Percentiles rank a stretch among this genome's conserved stretches.
phyloP scores from a whole-genome alignment of 192 early-diverging fungal genomes.

The Dimargaris cristalligena region DNA sequence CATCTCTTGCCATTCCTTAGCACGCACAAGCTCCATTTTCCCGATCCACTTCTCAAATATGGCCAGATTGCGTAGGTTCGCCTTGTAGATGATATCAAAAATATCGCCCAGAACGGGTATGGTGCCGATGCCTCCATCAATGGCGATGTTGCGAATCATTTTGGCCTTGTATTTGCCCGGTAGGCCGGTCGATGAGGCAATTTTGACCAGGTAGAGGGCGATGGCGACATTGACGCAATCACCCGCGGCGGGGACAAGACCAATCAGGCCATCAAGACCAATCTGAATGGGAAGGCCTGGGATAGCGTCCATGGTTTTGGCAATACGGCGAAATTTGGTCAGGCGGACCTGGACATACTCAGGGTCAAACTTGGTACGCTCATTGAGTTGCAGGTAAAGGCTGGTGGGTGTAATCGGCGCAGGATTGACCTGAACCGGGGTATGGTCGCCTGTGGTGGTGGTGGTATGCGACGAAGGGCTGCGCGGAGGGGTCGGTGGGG shows the following conservation, averaged over 20 bases:
- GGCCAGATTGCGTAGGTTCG: constrained; percentile 25
- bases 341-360: not conserved
- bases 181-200: constrained; percentile 15
- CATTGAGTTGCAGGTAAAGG: constrained; percentile 2
- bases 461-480: too few species aligned
- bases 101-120: constrained; percentile 29
- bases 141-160: constrained; percentile 25
- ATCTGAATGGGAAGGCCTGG: constrained; percentile 9
- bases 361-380: not conserved
- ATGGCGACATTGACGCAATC: constrained; percentile 22
- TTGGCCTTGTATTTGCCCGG: constrained; percentile 20
- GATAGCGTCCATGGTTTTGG: constrained; percentile 1
- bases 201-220: constrained; percentile 18
- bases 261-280: constrained; percentile 24
- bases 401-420: too few species aligned
- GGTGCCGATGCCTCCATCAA: constrained; percentile 24
- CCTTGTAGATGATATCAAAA: constrained; percentile 23
- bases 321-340: not conserved
- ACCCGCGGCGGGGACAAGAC: constrained; percentile 23
- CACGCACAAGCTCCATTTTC: not conserved
- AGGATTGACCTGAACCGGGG: too few species aligned
- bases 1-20: not conserved
- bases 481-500: too few species aligned
- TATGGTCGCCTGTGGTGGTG: too few species aligned
- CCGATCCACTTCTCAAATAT: constrained; percentile 20